These are phyloP conservation scores for Gamsiella multidivaricata DNA, from an alignment of 192 early-diverging fungal species.

Conservation along the genomic window DNA sequence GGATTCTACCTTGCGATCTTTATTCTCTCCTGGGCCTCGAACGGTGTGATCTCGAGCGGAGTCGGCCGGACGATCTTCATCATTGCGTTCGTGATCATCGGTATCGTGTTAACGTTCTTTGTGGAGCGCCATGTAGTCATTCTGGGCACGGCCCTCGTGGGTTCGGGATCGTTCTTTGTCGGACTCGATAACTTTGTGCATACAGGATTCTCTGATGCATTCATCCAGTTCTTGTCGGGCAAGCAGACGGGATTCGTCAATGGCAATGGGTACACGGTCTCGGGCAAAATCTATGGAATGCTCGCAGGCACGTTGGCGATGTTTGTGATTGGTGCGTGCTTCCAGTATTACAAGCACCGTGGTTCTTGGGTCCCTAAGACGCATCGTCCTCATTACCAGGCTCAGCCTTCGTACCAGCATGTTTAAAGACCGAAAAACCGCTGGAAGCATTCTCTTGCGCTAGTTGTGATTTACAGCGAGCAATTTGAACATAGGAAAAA, in stretches of 20 bases:
- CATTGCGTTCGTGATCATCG: conserved; percentile 67
- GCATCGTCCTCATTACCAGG: conserved; percentile 35
- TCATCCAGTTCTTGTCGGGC: conserved; percentile 63
- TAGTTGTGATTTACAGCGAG: too few species aligned
- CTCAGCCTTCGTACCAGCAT: conserved; percentile 36
- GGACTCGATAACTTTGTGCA: conserved; percentile 88
- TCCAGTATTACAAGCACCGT: conserved; percentile 68
- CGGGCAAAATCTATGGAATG: conserved; percentile 75
- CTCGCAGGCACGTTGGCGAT: conserved; percentile 74
- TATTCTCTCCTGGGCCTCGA: conserved; percentile 70
- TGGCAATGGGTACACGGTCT: conserved; percentile 58
- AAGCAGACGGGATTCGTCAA: conserved; percentile 17
- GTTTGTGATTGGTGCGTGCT: conserved; percentile 71
- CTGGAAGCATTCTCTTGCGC: too few species aligned
- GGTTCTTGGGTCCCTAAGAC: conserved; percentile 49
- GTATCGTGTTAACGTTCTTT: conserved; percentile 74
- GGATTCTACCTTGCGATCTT: conserved; percentile 77
- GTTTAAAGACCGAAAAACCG: too few species aligned
- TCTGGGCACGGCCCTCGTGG: conserved; percentile 78
- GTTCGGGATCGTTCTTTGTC: conserved; percentile 80
- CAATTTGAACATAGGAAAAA: too few species aligned
- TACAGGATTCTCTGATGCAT: conserved; percentile 77
- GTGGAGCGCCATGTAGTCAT: conserved; percentile 77
- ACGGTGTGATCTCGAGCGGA: conserved; percentile 71
- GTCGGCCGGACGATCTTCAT: conserved; percentile 79